A percentile compares a stretch with the other conserved stretches of the same genome.
Conservation (phyloP, 2,329 filamentous ascomycete genomes). For the Gyromitra esculenta region DNA sequence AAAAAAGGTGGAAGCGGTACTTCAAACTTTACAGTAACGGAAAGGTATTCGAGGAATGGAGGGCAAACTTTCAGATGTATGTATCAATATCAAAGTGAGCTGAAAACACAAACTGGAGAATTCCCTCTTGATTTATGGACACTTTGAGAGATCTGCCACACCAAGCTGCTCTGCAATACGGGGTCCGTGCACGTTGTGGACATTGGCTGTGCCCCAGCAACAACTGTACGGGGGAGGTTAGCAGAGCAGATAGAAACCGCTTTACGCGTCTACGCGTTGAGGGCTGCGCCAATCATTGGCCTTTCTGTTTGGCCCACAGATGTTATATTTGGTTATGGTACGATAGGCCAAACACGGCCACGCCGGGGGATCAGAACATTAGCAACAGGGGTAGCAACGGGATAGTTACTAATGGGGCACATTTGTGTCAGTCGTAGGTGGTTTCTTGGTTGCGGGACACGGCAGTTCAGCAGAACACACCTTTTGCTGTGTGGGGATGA, state of each 20-base stretch:
- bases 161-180: neutral
- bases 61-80: conserved; percentile 4
- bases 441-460: conserved; percentile 41
- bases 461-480: conserved; percentile 10
- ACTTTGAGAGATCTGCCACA: conserved; percentile 4
- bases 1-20: neutral
- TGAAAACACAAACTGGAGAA: conserved; percentile 26
- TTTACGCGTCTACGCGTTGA: conserved; percentile 27
- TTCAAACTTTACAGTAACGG: conserved; percentile 26
- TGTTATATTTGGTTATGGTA: neutral
- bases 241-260: conserved; percentile 3
- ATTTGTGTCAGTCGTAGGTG: conserved; percentile 14
- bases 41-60: conserved; percentile 16
- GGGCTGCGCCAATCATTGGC: conserved; percentile 25
- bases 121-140: conserved; percentile 43
- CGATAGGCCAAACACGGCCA: neutral
- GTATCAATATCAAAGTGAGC: conserved; percentile 16
- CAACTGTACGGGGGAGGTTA: neutral
- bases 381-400: neutral
- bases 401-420: conserved; percentile 5
- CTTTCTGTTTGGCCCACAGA: conserved; percentile 17
- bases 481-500: neutral
- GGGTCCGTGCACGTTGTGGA: neutral
- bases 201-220: conserved; percentile 9
- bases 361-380: neutral